Base-by-base conservation (phyloP, 2,329 filamentous ascomycete genomes). In the Coniochaeta sp. region DNA sequence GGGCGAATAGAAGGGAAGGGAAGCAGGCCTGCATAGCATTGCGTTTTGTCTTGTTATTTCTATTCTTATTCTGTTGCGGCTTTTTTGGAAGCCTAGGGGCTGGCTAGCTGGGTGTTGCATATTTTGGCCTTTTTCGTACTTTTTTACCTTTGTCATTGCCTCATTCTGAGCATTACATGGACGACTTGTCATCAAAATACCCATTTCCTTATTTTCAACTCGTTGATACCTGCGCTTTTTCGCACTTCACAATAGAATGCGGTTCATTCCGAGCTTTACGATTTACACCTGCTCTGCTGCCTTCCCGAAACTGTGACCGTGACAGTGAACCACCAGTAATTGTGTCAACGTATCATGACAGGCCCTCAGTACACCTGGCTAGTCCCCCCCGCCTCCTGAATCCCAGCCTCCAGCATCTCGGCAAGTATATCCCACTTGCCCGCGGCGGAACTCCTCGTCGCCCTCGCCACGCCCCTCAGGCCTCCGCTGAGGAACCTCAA, bases 391-490 rank as follows among this genome's bases (percentile, higher is more conserved):
- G 33, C 3, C 7, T 42, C 38, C 3, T 26, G 22, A 16, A 42
- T 42, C 10, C 38, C 38, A 26, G 74, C 75, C 59, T 91, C 86
- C 42, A 95, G 67, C 72, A 86, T 87, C 66, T 95, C 89, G 0
- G 87, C 89, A 54, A 96, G 65, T 54, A 87, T 82, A 67, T 94
- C 89, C 87, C 91, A 92, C 63, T 85, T 81, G 28, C 79, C 62
- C 61, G 76, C 68, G 35, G 73, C 71, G 13, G 67, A 63, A 51
- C 89, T 83, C 26, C 82, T 82, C 47, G 87, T 85, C 30, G 85
- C 87, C 59, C 91, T 79, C 48, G 89, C 85, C 9, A 94, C 81
- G 9, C 86, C 86, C 51, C 85, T 81, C 56, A 96, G 64, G 0
- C 88, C 90, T 48, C 85, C 82, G 2, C 78, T 78, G 13, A 94